Percentiles rank a stretch among this genome's conserved stretches.
These are phyloP conservation scores for Leccinum broughii DNA, from an alignment of 768 basidiomycete genomes.

Conservation along the genomic window DNA sequence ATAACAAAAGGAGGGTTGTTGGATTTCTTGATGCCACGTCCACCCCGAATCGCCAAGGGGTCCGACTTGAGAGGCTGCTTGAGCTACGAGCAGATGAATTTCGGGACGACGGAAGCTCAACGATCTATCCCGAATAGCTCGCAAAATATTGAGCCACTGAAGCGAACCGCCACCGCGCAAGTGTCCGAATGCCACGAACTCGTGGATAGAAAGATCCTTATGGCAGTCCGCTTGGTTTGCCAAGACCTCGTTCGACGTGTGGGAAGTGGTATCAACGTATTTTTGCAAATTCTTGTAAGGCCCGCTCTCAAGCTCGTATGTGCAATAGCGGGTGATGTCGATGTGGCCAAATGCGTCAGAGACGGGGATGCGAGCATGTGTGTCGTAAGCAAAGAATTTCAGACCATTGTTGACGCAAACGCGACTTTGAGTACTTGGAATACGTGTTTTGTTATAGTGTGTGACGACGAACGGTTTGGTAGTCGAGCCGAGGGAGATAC, in stretches of 20 bases:
- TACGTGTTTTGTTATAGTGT: slow-evolving; percentile 29
- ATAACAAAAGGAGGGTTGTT: slow-evolving; percentile 8
- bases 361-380: slow-evolving; percentile 7
- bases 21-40: slow-evolving; percentile 17
- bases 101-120: slow-evolving; percentile 41
- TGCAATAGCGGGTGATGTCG: slow-evolving; percentile 27
- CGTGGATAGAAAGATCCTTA: slow-evolving; percentile 40
- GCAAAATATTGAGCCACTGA: slow-evolving; percentile 52
- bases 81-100: slow-evolving; percentile 43
- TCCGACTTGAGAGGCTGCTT: slow-evolving; percentile 46
- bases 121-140: slow-evolving; percentile 40
- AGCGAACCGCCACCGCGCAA: slow-evolving; percentile 44
- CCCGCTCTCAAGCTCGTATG: slow-evolving; percentile 31
- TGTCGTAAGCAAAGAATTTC: slow-evolving; percentile 31
- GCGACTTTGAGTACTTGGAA: slow-evolving; percentile 16
- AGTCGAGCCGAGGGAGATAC: slow-evolving; percentile 25
- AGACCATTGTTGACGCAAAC: slow-evolving; percentile 35
- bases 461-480: slow-evolving; percentile 26
- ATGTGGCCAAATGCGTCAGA: slow-evolving; percentile 10
- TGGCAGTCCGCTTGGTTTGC: slow-evolving; percentile 45
- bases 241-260: slow-evolving; percentile 45
- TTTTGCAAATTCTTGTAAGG: slow-evolving; percentile 38
- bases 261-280: slow-evolving; percentile 36
- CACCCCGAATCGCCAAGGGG: slow-evolving; percentile 9
- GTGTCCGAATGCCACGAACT: slow-evolving; percentile 43